Evolutionary conservation across 2,329 filamentous ascomycete species (phyloP).

Genomic region (Aspergillus sp.): DNA sequence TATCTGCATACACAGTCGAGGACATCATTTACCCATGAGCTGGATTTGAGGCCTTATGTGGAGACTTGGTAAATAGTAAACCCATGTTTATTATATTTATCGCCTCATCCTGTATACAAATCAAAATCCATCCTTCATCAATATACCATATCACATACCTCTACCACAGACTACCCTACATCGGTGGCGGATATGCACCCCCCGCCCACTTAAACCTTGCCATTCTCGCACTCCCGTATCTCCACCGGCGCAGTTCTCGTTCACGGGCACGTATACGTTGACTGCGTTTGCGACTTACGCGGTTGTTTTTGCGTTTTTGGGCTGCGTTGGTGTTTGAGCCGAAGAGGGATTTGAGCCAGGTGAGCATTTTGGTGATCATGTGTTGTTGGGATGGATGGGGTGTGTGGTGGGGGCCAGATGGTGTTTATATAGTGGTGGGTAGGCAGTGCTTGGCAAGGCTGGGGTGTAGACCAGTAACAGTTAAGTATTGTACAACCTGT

Average conservation of each 20-base stretch:
- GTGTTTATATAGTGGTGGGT: no score
- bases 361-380: neutral
- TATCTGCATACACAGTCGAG: slow-evolving; percentile 49
- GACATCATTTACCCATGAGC: slow-evolving; percentile 50
- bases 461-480: no score
- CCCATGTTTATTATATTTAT: no score
- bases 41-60: slow-evolving; percentile 42
- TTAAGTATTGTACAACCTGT: no score
- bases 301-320: neutral
- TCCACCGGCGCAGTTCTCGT: neutral
- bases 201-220: neutral
- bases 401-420: no score
- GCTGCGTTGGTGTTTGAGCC: neutral
- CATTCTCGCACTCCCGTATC: neutral
- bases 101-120: no score
- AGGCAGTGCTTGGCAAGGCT: no score
- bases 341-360: neutral
- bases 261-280: neutral
- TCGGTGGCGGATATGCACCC: neutral
- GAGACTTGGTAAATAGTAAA: slow-evolving; percentile 14
- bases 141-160: no score
- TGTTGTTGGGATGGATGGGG: no score
- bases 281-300: neutral
- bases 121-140: no score
- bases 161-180: neutral